Evolutionary conservation across 148 eudicot species (phyloP).

Genomic region (Camellia sinensis): DNA sequence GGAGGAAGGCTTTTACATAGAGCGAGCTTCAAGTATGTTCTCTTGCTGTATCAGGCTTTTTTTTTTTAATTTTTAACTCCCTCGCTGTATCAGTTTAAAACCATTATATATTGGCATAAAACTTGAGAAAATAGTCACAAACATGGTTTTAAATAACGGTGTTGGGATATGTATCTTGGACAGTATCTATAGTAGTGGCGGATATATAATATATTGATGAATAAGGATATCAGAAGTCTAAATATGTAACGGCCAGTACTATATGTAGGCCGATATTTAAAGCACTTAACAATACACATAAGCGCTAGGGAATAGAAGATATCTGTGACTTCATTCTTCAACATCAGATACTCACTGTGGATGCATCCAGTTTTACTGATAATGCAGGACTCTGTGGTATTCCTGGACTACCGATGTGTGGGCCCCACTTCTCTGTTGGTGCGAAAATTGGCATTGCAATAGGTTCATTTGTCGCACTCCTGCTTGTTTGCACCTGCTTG

Average conservation of each 20-base stretch:
- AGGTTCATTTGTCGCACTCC: constrained; percentile 41
- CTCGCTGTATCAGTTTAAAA: not conserved
- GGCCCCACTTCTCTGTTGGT: constrained; percentile 85
- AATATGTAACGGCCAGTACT: no score
- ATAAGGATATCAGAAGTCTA: no score
- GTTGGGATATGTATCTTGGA: no score
- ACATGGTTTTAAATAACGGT: no score
- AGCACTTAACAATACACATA: not conserved
- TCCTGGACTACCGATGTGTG: constrained; percentile 85
- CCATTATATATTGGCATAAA: not conserved
- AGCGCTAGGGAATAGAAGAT: not conserved
- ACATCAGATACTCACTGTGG: constrained; percentile 21
- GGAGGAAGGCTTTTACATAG: constrained; percentile 91
- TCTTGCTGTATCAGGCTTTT: not conserved
- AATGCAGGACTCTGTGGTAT: constrained; percentile 93
- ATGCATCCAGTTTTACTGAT: constrained; percentile 70
- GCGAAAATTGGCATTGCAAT: constrained; percentile 72
- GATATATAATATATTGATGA: no score
- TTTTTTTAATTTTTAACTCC: no score
- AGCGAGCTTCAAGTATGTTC: constrained; percentile 93
- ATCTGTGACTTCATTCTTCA: not conserved
- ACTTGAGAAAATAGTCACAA: not conserved
- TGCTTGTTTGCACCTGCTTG: constrained; percentile 51
- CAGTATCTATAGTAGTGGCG: no score
- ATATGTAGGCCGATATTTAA: no score